phyloP scores from a whole-genome alignment of 2,329 filamentous ascomycete species.

The Pseudogymnoascus sp. region DNA sequence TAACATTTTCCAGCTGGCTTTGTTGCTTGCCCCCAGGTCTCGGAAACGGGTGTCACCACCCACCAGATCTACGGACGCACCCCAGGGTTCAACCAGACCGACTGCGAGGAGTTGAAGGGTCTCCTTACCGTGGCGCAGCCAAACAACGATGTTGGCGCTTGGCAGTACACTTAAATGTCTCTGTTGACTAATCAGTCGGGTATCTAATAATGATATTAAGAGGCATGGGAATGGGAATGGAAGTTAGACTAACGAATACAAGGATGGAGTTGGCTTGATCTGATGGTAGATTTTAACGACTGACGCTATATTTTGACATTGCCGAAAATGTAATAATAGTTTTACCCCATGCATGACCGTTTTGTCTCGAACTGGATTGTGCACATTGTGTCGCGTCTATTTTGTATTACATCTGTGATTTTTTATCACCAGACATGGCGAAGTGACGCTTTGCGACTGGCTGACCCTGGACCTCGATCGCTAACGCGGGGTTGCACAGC shows the following conservation, averaged over 20 bases:
- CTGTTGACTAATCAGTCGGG: neutral
- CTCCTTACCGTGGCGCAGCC: conserved; percentile 25
- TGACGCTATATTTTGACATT: neutral
- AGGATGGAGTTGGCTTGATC: neutral
- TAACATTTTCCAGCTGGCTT: conserved; percentile 24
- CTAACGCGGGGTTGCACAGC: neutral
- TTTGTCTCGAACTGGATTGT: neutral
- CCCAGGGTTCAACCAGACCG: conserved; percentile 20
- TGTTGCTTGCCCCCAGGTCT: conserved; percentile 20
- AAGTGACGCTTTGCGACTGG: neutral
- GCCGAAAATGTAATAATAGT: neutral
- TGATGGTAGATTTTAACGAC: neutral
- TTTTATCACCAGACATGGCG: neutral
- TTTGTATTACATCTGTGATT: neutral
- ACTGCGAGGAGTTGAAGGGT: conserved; percentile 30
- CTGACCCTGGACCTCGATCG: neutral
- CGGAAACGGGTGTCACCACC: conserved; percentile 14
- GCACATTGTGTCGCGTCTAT: neutral
- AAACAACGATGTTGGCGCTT: conserved; percentile 28
- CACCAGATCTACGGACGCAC: conserved; percentile 26
- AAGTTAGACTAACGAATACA: conserved; percentile 5
- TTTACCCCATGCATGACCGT: neutral
- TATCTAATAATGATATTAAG: neutral
- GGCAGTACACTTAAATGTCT: conserved; percentile 32
- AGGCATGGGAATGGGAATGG: neutral